Evolutionary conservation across 116 monocot genomes (phyloP), one percentile per base, ranked within the genome.

Genomic region (Zostera marina): DNA sequence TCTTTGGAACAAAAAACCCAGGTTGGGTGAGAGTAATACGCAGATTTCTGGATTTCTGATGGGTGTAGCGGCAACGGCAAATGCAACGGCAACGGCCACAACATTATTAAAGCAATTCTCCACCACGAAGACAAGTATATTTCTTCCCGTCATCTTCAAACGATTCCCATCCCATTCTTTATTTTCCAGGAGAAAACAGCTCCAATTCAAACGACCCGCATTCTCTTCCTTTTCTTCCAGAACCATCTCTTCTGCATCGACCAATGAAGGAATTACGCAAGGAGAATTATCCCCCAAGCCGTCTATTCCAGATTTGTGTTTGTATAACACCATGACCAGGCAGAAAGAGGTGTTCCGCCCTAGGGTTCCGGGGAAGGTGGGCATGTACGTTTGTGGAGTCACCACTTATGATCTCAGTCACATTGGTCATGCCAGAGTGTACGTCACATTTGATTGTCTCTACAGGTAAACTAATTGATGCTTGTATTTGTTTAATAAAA

Each of bases 381-480:
- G 96, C 39, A 96, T 96, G 96, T 96, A 96, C 59, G 96, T 96
- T 3, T 96, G 96, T 66, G 96, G 98, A 5, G 78, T 90, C 40
- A 98, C 98, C 19, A 45, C 90, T 11, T 98, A 98, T 62, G 90
- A 85, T 55, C 73, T 86, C 57, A 98, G 98, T 71, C 90, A 98
- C 59, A 83, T 90, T 32, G 98, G 98, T 23, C 98, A 98, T 42
- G 98, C 98, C 0, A 73, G 98, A 9, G 98, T 76, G 16, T 89
- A 80, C 47, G 98, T 98, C 54, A 78, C 85, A 55, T 89, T 98
- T 51, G 98, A 90, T 47, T 80, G 89, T 8, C 89, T 98, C 16
- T 86, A 70, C 64, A 73, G 98, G 98, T 79, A 42, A 14, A 15
- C 38, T 8, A 26, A 14, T 55, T 24, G 12, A 14, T 22, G 32